These are phyloP conservation scores for Fusarium euwallaceae DNA, from an alignment of 2,329 filamentous ascomycete species.

Conservation along the genomic window DNA sequence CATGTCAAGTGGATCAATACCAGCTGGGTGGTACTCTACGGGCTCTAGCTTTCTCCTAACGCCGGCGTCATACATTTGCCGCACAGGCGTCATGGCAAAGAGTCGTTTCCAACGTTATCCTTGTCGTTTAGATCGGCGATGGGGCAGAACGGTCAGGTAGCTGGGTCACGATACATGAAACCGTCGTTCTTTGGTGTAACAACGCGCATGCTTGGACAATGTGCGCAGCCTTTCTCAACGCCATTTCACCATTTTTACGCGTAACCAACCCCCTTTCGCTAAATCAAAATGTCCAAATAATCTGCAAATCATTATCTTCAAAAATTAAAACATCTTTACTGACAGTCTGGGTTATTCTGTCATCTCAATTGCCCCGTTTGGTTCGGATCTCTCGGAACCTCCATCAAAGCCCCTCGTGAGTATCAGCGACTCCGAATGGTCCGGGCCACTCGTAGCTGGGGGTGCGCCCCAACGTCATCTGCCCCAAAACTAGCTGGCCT, in stretches of 20 bases:
- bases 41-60: not conserved
- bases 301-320: not conserved
- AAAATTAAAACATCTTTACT: not conserved
- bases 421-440: not conserved
- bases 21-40: not conserved
- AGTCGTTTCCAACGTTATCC: not conserved
- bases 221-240: not conserved
- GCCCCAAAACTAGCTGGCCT: not conserved
- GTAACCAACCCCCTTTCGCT: too few species aligned
- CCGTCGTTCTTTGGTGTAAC: not conserved
- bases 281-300: not conserved
- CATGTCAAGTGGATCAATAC: not conserved
- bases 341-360: not conserved
- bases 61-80: not conserved
- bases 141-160: not conserved
- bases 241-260: not conserved
- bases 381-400: constrained; percentile 22
- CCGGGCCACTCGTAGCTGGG: not conserved
- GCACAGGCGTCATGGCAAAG: not conserved
- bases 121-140: not conserved
- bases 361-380: not conserved
- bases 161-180: not conserved
- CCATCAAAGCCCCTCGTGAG: not conserved
- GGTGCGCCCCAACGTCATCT: constrained; percentile 1
- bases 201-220: not conserved